Conservation (phyloP, 106 monocot genomes). For the Vanilla planifolia region DNA sequence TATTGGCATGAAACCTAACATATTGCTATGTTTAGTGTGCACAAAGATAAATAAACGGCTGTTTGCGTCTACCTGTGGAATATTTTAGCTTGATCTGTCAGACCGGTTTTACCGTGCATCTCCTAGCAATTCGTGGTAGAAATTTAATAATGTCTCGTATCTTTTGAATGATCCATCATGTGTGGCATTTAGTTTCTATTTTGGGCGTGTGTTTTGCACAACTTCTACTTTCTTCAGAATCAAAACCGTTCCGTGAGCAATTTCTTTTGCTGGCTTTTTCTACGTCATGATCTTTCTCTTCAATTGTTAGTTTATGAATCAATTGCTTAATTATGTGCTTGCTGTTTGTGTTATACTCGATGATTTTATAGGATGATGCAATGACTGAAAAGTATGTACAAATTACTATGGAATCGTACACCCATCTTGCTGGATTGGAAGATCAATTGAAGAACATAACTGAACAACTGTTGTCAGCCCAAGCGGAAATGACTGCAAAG, state of each 20-base stretch:
- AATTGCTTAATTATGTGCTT: not conserved
- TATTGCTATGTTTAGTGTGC: too few relatives aligned
- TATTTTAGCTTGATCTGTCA: not conserved
- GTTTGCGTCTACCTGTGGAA: not conserved
- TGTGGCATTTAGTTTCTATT: not conserved
- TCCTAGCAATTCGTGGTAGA: too few relatives aligned
- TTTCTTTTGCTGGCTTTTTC: not conserved
- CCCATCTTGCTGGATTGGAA: constrained; percentile 44
- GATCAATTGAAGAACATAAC: constrained; percentile 40
- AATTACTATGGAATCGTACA: constrained; percentile 49
- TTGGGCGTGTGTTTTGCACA: too few relatives aligned
- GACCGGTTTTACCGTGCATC: not conserved
- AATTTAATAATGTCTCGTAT: not conserved
- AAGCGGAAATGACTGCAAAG: constrained; percentile 53
- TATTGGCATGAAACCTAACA: too few relatives aligned
- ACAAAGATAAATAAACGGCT: not conserved
- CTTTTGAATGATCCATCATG: not conserved
- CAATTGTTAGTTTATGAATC: not conserved
- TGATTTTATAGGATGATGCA: constrained; percentile 30
- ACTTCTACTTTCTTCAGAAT: not conserved
- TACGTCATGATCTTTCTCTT: not conserved
- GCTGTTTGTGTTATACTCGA: not conserved
- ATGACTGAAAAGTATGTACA: constrained; percentile 41
- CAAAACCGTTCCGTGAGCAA: not conserved
- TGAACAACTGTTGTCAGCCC: constrained; percentile 42